A percentile compares a stretch with the other conserved stretches of the same genome.
Conservation (phyloP, 805 yeast genomes). For the Kodamaea fukazawae region DNA sequence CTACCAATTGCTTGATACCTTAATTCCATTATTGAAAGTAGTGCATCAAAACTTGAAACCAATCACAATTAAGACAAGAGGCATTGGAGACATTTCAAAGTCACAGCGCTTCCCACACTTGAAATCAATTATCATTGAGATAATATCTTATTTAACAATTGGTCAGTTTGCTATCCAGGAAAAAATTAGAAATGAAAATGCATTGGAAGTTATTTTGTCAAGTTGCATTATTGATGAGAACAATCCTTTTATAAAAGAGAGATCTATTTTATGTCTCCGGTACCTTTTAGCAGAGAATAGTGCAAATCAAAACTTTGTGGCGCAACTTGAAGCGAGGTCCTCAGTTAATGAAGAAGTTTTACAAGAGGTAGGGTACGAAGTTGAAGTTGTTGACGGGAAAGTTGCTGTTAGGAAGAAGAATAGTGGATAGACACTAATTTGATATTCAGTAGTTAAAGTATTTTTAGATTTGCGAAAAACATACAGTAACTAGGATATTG, state of each 20-base stretch:
- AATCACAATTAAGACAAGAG: slow-evolving; percentile 13
- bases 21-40: slow-evolving; percentile 36
- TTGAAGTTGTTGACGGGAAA: slow-evolving; percentile 69
- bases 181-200: slow-evolving; percentile 58
- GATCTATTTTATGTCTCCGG: slow-evolving; percentile 76
- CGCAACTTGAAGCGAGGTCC: slow-evolving; percentile 70
- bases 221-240: slow-evolving; percentile 83
- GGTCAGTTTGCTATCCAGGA: slow-evolving; percentile 63
- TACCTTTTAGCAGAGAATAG: slow-evolving; percentile 62
- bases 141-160: slow-evolving; percentile 56
- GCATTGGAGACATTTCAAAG: slow-evolving; percentile 28
- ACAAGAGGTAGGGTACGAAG: slow-evolving; percentile 71
- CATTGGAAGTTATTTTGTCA: slow-evolving; percentile 67
- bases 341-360: slow-evolving; percentile 55
- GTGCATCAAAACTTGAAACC: slow-evolving; percentile 39
- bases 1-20: slow-evolving; percentile 33
- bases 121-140: slow-evolving; percentile 65
- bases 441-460: too few species aligned
- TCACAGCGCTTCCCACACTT: slow-evolving; percentile 46
- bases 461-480: too few species aligned
- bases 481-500: too few species aligned
- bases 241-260: slow-evolving; percentile 85
- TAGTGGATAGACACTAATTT: too few species aligned
- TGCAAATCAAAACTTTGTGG: slow-evolving; percentile 74
- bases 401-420: slow-evolving; percentile 46